These are phyloP conservation scores for Solanum sitiens DNA, from an alignment of 257 asterid genomes.

Conservation along the genomic window DNA sequence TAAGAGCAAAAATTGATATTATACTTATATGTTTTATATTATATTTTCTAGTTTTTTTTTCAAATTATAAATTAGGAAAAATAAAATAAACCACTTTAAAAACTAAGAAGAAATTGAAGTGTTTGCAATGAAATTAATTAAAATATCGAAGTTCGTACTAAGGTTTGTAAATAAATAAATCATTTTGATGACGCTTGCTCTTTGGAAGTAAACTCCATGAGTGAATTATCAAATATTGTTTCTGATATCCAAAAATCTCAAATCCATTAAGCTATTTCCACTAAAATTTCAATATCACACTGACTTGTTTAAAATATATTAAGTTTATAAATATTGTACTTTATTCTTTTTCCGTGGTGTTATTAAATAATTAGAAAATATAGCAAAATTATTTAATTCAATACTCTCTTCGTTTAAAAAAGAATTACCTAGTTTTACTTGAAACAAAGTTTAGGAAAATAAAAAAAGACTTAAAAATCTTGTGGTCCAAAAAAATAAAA, in stretches of 20 bases:
- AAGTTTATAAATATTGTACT: neutral
- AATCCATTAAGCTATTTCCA: neutral
- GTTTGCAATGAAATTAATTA: neutral
- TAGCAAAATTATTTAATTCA: neutral
- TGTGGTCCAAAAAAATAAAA: too few species aligned
- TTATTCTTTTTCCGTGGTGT: neutral
- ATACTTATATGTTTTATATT: neutral
- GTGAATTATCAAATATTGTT: neutral
- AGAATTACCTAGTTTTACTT: neutral
- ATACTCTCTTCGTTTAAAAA: neutral
- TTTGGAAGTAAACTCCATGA: neutral
- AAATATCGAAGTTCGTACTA: neutral
- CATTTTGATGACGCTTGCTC: neutral
- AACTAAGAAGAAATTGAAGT: neutral
- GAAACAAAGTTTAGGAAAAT: too few species aligned
- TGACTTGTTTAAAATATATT: neutral
- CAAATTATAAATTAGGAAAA: neutral
- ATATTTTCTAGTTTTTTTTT: neutral
- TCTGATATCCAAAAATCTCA: neutral
- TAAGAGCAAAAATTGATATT: neutral
- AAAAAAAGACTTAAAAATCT: too few species aligned
- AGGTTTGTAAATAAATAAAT: neutral
- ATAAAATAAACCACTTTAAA: neutral
- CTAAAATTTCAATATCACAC: neutral
- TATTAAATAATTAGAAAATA: neutral